A percentile compares a stretch with the other conserved stretches of the same genome.
Evolutionary conservation across 2,329 filamentous ascomycete species (phyloP).

Genomic region (Acrocalymma vagum): DNA sequence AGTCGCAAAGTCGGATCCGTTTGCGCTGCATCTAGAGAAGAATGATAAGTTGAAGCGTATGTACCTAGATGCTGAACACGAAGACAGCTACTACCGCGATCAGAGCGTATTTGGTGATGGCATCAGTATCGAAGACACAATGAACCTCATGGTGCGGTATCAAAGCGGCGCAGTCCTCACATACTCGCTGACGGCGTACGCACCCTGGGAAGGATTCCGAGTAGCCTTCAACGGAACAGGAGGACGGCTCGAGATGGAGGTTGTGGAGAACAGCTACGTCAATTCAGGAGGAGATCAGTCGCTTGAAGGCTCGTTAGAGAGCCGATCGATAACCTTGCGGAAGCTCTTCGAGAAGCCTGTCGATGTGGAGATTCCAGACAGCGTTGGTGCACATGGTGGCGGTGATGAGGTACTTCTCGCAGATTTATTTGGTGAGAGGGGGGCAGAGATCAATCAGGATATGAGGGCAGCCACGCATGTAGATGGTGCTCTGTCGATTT

Average conservation of each 20-base stretch:
- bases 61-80: constrained; percentile 70
- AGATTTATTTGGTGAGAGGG: constrained; percentile 65
- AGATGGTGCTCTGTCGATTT: constrained; percentile 66
- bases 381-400: constrained; percentile 66
- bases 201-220: constrained; percentile 69
- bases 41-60: constrained; percentile 64
- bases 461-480: constrained; percentile 66
- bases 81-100: constrained; percentile 69
- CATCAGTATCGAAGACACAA: constrained; percentile 71
- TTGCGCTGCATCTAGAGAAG: constrained; percentile 64
- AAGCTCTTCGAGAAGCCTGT: constrained; percentile 65
- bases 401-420: constrained; percentile 66
- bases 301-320: constrained; percentile 62
- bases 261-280: constrained; percentile 67
- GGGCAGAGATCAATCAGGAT: constrained; percentile 56
- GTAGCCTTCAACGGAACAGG: constrained; percentile 67
- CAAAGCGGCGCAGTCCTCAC: constrained; percentile 65
- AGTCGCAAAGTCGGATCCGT: constrained; percentile 63
- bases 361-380: constrained; percentile 62
- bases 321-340: constrained; percentile 58
- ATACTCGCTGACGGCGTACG: constrained; percentile 68
- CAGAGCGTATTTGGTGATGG: constrained; percentile 71
- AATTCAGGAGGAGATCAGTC: constrained; percentile 68
- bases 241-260: constrained; percentile 67
- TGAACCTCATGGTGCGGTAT: constrained; percentile 68